phyloP scores from a whole-genome alignment of 768 basidiomycete species.

The Tylopilus plumbeoviolaceoides region DNA sequence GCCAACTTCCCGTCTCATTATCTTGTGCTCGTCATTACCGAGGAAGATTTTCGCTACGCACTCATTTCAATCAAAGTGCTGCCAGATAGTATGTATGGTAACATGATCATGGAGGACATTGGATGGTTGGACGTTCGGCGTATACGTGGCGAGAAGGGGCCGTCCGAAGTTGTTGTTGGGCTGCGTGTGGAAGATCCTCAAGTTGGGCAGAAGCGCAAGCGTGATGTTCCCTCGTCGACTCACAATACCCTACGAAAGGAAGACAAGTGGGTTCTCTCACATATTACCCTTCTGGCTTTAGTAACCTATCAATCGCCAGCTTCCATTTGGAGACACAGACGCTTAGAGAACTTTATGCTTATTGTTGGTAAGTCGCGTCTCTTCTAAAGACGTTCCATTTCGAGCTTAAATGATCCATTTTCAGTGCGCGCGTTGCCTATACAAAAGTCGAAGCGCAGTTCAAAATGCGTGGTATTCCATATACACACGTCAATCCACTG shows the following conservation, averaged over 20 bases:
- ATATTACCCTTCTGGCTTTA: background rate
- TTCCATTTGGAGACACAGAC: conserved; percentile 73
- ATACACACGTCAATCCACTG: conserved; percentile 65
- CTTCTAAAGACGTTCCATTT: background rate
- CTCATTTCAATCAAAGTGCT: conserved; percentile 64
- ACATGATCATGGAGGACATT: conserved; percentile 71
- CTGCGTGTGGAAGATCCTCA: conserved; percentile 17
- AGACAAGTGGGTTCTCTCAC: conserved; percentile 24
- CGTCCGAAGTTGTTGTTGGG: conserved; percentile 13
- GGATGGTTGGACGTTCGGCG: conserved; percentile 72
- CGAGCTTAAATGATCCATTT: background rate
- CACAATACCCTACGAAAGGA: conserved; percentile 17
- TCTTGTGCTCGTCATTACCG: conserved; percentile 78
- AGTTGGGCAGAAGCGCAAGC: conserved; percentile 31
- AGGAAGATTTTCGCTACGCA: conserved; percentile 76
- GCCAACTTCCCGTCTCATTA: conserved; percentile 76
- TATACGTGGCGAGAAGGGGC: conserved; percentile 49
- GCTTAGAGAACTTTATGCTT: conserved; percentile 76
- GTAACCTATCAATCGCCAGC: conserved; percentile 12
- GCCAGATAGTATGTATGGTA: conserved; percentile 50
- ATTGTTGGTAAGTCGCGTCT: conserved; percentile 68
- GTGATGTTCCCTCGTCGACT: conserved; percentile 9
- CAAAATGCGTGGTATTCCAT: conserved; percentile 76
- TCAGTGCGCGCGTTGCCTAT: conserved; percentile 85
- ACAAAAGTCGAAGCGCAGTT: conserved; percentile 86